A percentile compares a stretch with the other conserved stretches of the same genome.
phyloP scores from a whole-genome alignment of 306 rosid species.

The Oxytropis ochrocephala region DNA sequence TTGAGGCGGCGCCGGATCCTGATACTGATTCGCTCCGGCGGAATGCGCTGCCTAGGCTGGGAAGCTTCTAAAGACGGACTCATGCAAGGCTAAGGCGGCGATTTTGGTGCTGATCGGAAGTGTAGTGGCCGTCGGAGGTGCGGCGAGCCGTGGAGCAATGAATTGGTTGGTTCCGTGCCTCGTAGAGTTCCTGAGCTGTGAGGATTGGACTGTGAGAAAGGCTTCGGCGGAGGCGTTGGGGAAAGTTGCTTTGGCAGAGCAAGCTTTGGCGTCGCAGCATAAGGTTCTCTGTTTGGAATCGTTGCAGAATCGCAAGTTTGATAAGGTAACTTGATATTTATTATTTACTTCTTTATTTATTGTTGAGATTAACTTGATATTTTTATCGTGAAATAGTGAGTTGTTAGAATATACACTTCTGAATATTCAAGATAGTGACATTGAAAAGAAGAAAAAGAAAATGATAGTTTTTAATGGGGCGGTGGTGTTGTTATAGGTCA shows the following conservation, averaged over 20 bases:
- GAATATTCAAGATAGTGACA: background rate
- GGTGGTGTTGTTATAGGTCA: slow-evolving; percentile 49
- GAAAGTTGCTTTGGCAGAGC: slow-evolving; percentile 63
- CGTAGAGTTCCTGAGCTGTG: slow-evolving; percentile 58
- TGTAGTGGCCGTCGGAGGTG: slow-evolving; percentile 65
- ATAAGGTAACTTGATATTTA: slow-evolving; percentile 54
- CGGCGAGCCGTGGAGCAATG: slow-evolving; percentile 52
- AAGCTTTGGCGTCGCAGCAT: slow-evolving; percentile 48
- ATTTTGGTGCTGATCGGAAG: slow-evolving; percentile 67
- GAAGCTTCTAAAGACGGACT: slow-evolving; percentile 70
- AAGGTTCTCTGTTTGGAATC: slow-evolving; percentile 60
- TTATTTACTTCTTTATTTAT: no score
- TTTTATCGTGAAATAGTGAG: background rate
- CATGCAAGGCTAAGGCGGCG: slow-evolving; percentile 78
- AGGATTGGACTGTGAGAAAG: slow-evolving; percentile 93
- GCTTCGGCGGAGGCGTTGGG: slow-evolving; percentile 81
- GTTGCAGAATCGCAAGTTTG: slow-evolving; percentile 81
- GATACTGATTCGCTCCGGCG: slow-evolving; percentile 48
- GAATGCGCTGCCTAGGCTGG: slow-evolving; percentile 54
- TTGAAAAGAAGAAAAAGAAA: background rate
- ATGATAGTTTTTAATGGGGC: background rate
- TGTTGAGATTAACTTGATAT: background rate
- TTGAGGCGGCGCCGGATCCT: slow-evolving; percentile 70
- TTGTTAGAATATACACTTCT: background rate
- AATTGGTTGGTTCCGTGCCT: slow-evolving; percentile 81